phyloP scores from a whole-genome alignment of 2,329 filamentous ascomycete genomes.

The Ceratocystis harringtonii region DNA sequence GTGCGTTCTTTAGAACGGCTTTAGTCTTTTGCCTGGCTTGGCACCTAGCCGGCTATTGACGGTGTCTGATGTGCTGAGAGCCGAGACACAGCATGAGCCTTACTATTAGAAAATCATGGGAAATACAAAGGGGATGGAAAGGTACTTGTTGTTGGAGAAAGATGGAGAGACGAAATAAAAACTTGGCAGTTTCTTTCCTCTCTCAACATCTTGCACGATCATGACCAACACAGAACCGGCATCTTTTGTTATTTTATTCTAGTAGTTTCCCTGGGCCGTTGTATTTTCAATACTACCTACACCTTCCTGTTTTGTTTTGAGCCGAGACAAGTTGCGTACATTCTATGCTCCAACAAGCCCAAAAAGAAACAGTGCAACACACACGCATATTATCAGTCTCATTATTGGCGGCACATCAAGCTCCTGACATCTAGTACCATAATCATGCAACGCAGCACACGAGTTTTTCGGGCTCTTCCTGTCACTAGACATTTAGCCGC shows the following conservation, averaged over 20 bases:
- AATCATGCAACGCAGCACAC: conserved; percentile 40
- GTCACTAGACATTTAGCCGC: not conserved
- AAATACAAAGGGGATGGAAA: not conserved
- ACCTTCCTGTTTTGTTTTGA: not conserved
- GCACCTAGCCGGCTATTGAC: conserved; percentile 7
- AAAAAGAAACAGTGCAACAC: not conserved
- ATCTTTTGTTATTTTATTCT: not conserved
- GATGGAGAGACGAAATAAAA: not conserved
- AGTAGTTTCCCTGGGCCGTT: not conserved
- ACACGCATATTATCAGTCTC: not conserved
- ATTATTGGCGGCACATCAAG: not conserved
- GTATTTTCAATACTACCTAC: not conserved
- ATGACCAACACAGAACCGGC: not conserved
- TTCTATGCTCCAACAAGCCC: not conserved
- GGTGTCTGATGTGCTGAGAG: conserved; percentile 2
- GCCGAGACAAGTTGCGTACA: not conserved
- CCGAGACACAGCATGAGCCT: conserved; percentile 1
- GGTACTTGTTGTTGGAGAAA: not conserved
- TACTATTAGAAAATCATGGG: not conserved
- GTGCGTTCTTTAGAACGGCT: not conserved
- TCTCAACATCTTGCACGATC: not conserved
- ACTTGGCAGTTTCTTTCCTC: not conserved
- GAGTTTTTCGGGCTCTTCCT: conserved; percentile 27
- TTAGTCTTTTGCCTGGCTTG: conserved; percentile 1
- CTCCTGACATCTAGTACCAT: conserved; percentile 25